These are phyloP conservation scores for Nakazawaea ernobii DNA, from an alignment of 805 yeast genomes.

Conservation along the genomic window DNA sequence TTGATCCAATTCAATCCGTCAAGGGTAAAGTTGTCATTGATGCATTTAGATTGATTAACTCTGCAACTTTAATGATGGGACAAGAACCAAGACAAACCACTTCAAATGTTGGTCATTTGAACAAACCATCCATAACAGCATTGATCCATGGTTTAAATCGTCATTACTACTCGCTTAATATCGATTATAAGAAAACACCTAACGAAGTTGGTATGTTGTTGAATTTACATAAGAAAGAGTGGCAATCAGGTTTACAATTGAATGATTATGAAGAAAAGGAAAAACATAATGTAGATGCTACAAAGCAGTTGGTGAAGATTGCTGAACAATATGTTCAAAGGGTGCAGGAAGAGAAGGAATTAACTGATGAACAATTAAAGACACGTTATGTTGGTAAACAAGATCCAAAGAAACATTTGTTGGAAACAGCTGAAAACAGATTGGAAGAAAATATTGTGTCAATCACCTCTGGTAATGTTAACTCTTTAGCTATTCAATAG, in stretches of 20 bases:
- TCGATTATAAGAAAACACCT: slow-evolving; percentile 88
- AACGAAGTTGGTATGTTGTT: slow-evolving; percentile 90
- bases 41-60: slow-evolving; percentile 91
- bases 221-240: slow-evolving; percentile 88
- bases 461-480: slow-evolving; percentile 82
- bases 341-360: slow-evolving; percentile 86
- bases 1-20: slow-evolving; percentile 97
- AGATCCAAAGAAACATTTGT: slow-evolving; percentile 96
- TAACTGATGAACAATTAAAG: slow-evolving; percentile 81
- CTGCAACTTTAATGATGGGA: slow-evolving; percentile 85
- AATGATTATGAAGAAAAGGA: slow-evolving; percentile 75
- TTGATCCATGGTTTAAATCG: slow-evolving; percentile 95
- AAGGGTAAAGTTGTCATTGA: slow-evolving; percentile 98
- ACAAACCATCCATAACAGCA: slow-evolving; percentile 96
- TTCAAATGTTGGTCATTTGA: slow-evolving; percentile 88
- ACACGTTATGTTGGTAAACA: slow-evolving; percentile 97
- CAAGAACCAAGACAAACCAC: slow-evolving; percentile 98
- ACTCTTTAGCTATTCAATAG: slow-evolving; percentile 81
- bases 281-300: slow-evolving; percentile 63
- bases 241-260: slow-evolving; percentile 89
- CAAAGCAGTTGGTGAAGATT: slow-evolving; percentile 77
- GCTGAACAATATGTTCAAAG: slow-evolving; percentile 87
- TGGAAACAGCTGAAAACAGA: slow-evolving; percentile 78
- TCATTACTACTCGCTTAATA: slow-evolving; percentile 91
- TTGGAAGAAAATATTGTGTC: slow-evolving; percentile 90